Evolutionary conservation across 768 basidiomycete genomes (phyloP).

Genomic region (Mycena albidolilacea): DNA sequence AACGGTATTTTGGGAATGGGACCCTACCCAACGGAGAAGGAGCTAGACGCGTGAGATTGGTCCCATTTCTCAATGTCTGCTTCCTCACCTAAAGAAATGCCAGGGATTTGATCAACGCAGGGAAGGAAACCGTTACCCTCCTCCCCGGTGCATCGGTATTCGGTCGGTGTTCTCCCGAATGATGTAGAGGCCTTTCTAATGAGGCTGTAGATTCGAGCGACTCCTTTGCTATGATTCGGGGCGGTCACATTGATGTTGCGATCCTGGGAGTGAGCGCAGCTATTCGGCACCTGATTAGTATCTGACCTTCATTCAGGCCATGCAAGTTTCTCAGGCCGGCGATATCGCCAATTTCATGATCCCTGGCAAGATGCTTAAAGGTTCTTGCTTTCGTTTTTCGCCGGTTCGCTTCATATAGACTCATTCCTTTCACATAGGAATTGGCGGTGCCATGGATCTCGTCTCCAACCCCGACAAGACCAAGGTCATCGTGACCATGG

Average conservation of each 20-base stretch:
- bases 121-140: conserved; percentile 94
- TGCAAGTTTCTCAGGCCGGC: conserved; percentile 94
- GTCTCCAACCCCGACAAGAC: conserved; percentile 97
- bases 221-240: conserved; percentile 98
- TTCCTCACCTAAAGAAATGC: conserved; percentile 19
- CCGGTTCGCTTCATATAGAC: conserved; percentile 29
- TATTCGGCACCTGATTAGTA: conserved; percentile 18
- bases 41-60: conserved; percentile 81
- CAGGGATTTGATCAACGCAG: conserved; percentile 94
- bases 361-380: conserved; percentile 93
- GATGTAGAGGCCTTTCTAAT: conserved; percentile 23
- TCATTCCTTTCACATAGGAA: conserved; percentile 63
- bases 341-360: conserved; percentile 99
- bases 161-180: conserved; percentile 61
- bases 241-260: conserved; percentile 94
- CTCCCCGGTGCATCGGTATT: conserved; percentile 94
- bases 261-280: conserved; percentile 84
- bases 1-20: conserved; percentile 93
- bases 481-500: conserved; percentile 91
- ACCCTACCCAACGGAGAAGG: conserved; percentile 86
- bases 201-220: conserved; percentile 81
- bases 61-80: conserved; percentile 6
- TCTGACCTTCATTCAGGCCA: conserved; percentile 69
- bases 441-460: conserved; percentile 97
- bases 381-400: conserved; percentile 49